These are phyloP conservation scores for Dendrostoma leiphaemia DNA, from an alignment of 2,329 filamentous ascomycete species.

Conservation along the genomic window DNA sequence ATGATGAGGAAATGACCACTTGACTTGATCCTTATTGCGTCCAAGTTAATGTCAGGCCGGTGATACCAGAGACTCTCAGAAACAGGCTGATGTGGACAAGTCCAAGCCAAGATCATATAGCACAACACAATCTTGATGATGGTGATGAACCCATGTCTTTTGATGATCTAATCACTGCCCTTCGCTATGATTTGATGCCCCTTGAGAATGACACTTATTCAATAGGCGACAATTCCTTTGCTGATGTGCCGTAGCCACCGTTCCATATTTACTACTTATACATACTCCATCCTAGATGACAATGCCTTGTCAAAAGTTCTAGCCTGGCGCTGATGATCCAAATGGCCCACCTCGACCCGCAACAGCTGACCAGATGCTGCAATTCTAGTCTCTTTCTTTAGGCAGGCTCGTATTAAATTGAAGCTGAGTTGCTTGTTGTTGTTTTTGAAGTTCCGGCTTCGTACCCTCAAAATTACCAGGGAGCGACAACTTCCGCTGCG, in stretches of 20 bases:
- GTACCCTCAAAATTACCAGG: not conserved
- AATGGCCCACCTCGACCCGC: not conserved
- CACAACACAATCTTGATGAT: not conserved
- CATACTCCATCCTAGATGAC: slow-evolving; percentile 14
- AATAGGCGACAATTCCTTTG: slow-evolving; percentile 1
- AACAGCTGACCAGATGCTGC: not conserved
- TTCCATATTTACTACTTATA: slow-evolving; percentile 16
- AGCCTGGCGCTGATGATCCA: slow-evolving; percentile 16
- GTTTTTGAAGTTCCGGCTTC: no score
- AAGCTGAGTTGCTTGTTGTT: not conserved
- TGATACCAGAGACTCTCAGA: not conserved
- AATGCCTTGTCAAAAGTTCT: slow-evolving; percentile 11
- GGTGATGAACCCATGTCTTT: not conserved
- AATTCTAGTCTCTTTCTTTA: not conserved
- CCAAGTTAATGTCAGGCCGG: not conserved
- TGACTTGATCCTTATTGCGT: not conserved
- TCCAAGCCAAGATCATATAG: not conserved
- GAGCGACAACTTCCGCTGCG: no score
- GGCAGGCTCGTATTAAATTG: not conserved
- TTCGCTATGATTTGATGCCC: slow-evolving; percentile 1
- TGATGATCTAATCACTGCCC: slow-evolving; percentile 8
- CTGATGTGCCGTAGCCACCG: slow-evolving; percentile 3
- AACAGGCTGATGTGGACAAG: not conserved
- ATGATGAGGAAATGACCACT: not conserved
- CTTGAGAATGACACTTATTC: slow-evolving; percentile 12